Percentiles rank a stretch among this genome's conserved stretches.
Evolutionary conservation across 176 grass and related monocot species (phyloP).

Genomic region (Poa pratensis): DNA sequence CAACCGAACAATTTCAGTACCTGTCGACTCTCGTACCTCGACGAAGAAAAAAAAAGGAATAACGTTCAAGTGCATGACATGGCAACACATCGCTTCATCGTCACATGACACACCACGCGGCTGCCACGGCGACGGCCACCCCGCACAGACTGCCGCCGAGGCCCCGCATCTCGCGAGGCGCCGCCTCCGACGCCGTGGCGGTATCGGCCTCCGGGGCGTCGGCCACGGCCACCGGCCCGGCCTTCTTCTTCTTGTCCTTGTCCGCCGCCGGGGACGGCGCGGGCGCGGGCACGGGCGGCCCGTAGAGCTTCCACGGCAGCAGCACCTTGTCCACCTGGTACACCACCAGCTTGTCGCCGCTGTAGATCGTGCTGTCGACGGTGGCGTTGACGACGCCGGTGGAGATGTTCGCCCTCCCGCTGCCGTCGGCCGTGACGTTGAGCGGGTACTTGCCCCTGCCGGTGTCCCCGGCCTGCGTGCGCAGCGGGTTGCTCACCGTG

Average conservation of each 20-base stretch:
- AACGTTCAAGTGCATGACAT: not conserved
- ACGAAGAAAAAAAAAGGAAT: not conserved
- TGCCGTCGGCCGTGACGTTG: conserved; percentile 64
- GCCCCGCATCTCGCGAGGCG: not conserved
- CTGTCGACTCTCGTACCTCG: not conserved
- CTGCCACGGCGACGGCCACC: conserved; percentile 42
- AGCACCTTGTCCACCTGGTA: conserved; percentile 90
- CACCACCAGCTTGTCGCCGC: conserved; percentile 65
- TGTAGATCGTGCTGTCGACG: conserved; percentile 57
- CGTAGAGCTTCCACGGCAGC: conserved; percentile 71
- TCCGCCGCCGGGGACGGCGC: conserved; percentile 46
- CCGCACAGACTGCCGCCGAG: conserved; percentile 9
- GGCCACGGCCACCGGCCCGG: conserved; percentile 17
- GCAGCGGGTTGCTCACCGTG: conserved; percentile 86
- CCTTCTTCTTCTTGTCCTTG: conserved; percentile 77
- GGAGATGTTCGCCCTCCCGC: conserved; percentile 62
- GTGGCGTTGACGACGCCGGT: conserved; percentile 83
- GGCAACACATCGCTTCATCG: not conserved
- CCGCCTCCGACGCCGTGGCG: conserved; percentile 37
- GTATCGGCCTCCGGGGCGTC: conserved; percentile 45
- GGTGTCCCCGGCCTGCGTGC: conserved; percentile 82
- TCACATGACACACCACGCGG: conserved; percentile 55
- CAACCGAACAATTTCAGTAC: not conserved
- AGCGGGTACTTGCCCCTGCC: conserved; percentile 62
- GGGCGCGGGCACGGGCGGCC: conserved; percentile 51